Conservation (phyloP, 2,329 filamentous ascomycete species). For the Acrocalymma vagum region DNA sequence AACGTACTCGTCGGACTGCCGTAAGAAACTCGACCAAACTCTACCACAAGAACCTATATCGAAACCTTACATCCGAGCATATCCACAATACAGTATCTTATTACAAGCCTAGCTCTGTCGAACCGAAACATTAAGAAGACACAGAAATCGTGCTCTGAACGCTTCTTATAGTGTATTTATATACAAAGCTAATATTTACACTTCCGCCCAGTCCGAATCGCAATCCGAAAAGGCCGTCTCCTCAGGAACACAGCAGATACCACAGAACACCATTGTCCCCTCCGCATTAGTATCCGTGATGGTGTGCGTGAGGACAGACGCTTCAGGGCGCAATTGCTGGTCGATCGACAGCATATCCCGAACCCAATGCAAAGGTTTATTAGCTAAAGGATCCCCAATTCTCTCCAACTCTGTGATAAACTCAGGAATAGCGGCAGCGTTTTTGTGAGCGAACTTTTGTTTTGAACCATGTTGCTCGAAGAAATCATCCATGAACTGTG, state of each 20-base stretch:
- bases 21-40: too few relatives aligned
- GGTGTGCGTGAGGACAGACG: constrained; percentile 15
- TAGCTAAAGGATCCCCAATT: constrained; percentile 11
- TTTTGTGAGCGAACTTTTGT: constrained; percentile 15
- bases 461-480: constrained; percentile 12
- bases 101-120: too few relatives aligned
- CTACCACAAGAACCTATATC: too few relatives aligned
- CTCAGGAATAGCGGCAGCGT: constrained; percentile 8
- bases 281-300: constrained; percentile 11
- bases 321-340: constrained; percentile 15
- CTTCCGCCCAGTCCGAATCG: too few relatives aligned
- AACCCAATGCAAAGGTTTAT: constrained; percentile 14
- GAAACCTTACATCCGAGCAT: too few relatives aligned
- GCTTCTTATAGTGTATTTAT: too few relatives aligned
- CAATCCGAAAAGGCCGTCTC: too few relatives aligned
- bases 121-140: too few relatives aligned
- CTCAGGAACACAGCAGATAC: constrained; percentile 24
- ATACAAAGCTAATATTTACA: too few relatives aligned
- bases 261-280: constrained; percentile 16
- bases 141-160: too few relatives aligned
- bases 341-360: constrained; percentile 17
- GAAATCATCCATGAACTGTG: constrained; percentile 14
- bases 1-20: too few relatives aligned
- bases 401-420: constrained; percentile 12
- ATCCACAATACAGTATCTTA: too few relatives aligned